phyloP scores from a whole-genome alignment of 495 filamentous ascomycete genomes.

The Penicillium daleae region DNA sequence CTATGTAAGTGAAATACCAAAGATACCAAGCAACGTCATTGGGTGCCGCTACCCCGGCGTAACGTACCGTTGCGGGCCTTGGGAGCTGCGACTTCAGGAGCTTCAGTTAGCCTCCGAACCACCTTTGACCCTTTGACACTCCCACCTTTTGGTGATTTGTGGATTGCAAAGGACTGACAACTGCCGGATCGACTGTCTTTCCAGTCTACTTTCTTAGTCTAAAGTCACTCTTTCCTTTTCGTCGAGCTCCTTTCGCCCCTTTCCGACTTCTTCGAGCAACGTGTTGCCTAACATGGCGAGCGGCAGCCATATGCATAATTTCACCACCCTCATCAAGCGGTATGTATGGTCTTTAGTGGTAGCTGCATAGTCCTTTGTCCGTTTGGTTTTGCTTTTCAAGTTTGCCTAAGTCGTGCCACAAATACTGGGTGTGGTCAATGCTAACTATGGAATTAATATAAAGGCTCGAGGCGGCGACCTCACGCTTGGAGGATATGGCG shows the following conservation, averaged over 20 bases:
- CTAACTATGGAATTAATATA: conserved; percentile 33
- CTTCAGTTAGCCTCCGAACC: conserved; percentile 14
- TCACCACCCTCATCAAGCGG: conserved; percentile 98
- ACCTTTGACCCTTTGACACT: conserved; percentile 11
- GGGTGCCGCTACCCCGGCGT: conserved; percentile 9
- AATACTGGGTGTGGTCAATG: background rate
- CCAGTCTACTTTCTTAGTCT: background rate
- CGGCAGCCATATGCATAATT: conserved; percentile 82
- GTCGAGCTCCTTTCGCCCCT: background rate
- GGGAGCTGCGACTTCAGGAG: conserved; percentile 31
- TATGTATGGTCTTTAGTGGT: conserved; percentile 47
- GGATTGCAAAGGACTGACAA: conserved; percentile 12
- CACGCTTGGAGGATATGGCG: conserved; percentile 93
- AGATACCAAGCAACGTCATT: conserved; percentile 23
- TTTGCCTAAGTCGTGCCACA: background rate
- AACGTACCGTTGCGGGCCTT: conserved; percentile 23
- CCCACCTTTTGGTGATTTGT: conserved; percentile 12
- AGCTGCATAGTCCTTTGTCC: background rate
- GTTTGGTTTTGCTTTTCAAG: conserved; percentile 10
- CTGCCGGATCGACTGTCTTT: conserved; percentile 5
- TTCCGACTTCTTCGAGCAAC: conserved; percentile 23
- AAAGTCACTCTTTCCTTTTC: background rate
- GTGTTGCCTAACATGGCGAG: conserved; percentile 54
- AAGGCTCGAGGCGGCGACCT: conserved; percentile 97
- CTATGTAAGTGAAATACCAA: conserved; percentile 26